These are phyloP conservation scores for Geoglossum cookeanum DNA, from an alignment of 2,329 filamentous ascomycete species.

Conservation along the genomic window DNA sequence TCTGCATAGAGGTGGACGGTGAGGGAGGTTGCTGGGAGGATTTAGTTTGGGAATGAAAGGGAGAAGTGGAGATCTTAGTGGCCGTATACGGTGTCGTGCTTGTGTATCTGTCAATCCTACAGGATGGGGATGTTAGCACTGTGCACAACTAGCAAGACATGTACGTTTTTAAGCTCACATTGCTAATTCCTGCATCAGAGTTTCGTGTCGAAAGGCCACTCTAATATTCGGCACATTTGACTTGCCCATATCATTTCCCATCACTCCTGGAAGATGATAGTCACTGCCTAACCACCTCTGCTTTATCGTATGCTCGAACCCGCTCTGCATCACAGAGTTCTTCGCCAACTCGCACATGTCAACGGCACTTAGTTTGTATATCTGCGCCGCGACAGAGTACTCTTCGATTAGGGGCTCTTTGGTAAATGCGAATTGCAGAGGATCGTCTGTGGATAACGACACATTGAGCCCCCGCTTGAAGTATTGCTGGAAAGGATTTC, in stretches of 20 bases:
- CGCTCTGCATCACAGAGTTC: constrained; percentile 86
- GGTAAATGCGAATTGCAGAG: constrained; percentile 92
- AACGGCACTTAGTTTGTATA: constrained; percentile 90
- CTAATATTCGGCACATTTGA: constrained; percentile 90
- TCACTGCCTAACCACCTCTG: constrained; percentile 74
- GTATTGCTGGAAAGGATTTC: constrained; percentile 90
- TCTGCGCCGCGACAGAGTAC: constrained; percentile 93
- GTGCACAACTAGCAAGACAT: not conserved
- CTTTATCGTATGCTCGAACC: constrained; percentile 78
- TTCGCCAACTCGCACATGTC: constrained; percentile 98
- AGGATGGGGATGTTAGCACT: not conserved
- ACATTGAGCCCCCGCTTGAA: constrained; percentile 91
- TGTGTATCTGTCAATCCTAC: constrained; percentile 10
- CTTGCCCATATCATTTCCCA: constrained; percentile 83
- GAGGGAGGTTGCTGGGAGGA: constrained; percentile 13
- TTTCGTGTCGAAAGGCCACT: constrained; percentile 77
- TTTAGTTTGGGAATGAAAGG: constrained; percentile 12
- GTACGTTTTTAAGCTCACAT: constrained; percentile 41
- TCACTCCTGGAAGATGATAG: constrained; percentile 58
- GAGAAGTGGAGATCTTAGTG: not conserved
- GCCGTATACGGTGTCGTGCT: constrained; percentile 1
- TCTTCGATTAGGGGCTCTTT: constrained; percentile 97
- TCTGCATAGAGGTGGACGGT: constrained; percentile 22
- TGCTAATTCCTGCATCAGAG: constrained; percentile 60
- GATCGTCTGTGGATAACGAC: constrained; percentile 89